Conservation (phyloP, 768 basidiomycete species). For the Pleurotus tuoliensis region DNA sequence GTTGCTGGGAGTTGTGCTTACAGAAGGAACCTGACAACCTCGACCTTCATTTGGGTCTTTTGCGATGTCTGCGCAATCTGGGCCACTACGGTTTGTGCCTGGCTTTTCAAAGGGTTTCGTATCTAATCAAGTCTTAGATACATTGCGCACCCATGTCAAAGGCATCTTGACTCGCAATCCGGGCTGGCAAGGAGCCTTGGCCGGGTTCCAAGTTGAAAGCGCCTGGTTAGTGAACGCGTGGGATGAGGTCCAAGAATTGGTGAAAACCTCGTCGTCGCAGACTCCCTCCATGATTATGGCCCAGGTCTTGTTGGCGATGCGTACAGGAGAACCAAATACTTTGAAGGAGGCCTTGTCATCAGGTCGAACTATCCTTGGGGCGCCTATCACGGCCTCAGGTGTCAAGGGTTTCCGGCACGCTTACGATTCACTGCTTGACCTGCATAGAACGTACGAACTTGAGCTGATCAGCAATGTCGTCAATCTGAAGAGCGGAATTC, state of each 20-base stretch:
- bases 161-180: slow-evolving; percentile 86
- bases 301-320: slow-evolving; percentile 77
- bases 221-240: slow-evolving; percentile 97
- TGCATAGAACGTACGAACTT: slow-evolving; percentile 86
- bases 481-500: slow-evolving; percentile 28
- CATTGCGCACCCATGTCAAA: slow-evolving; percentile 88
- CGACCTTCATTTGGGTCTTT: slow-evolving; percentile 81
- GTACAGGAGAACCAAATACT: slow-evolving; percentile 40
- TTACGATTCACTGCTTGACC: slow-evolving; percentile 80
- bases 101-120: not conserved
- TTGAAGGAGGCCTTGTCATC: slow-evolving; percentile 50
- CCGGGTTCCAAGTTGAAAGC: slow-evolving; percentile 87
- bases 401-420: slow-evolving; percentile 77
- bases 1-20: slow-evolving; percentile 96
- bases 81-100: slow-evolving; percentile 89
- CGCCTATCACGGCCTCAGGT: slow-evolving; percentile 78
- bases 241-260: slow-evolving; percentile 69
- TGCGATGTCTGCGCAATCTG: slow-evolving; percentile 88
- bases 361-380: slow-evolving; percentile 73
- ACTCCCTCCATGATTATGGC: slow-evolving; percentile 72
- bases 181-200: slow-evolving; percentile 73
- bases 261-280: slow-evolving; percentile 43
- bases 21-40: slow-evolving; percentile 90
- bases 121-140: slow-evolving; percentile 51
- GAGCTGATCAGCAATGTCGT: slow-evolving; percentile 55